phyloP scores from a whole-genome alignment of 2,329 filamentous ascomycete species.

The Scedosporium minutisporum region DNA sequence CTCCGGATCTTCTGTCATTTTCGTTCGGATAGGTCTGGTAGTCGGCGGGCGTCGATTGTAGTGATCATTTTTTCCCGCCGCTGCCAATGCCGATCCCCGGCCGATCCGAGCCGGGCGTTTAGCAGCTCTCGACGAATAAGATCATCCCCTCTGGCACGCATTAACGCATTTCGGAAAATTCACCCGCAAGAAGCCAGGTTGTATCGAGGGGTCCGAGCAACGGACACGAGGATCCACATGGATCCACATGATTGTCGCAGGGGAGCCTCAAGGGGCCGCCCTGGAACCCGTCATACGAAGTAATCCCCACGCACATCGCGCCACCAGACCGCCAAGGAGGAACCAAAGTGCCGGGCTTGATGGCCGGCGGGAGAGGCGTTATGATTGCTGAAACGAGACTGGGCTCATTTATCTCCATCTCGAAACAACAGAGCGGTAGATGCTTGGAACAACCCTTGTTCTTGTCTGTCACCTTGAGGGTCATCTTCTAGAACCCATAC shows the following conservation, averaged over 20 bases:
- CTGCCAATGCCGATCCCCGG: not conserved
- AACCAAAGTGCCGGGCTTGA: no score
- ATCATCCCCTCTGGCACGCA: not conserved
- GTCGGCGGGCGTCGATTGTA: not conserved
- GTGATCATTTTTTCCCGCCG: not conserved
- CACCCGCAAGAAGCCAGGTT: not conserved
- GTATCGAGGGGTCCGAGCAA: no score
- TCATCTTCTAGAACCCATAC: no score
- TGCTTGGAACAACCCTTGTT: no score
- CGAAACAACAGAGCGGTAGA: no score
- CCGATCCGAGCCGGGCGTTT: not conserved
- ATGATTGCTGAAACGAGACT: no score
- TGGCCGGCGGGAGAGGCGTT: no score
- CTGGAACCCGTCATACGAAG: not conserved
- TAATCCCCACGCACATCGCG: not conserved
- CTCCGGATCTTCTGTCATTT: not conserved
- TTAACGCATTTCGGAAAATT: not conserved
- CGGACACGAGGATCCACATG: not conserved
- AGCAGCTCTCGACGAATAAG: not conserved
- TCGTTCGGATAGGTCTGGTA: not conserved
- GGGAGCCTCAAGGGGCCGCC: not conserved
- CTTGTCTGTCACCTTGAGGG: no score
- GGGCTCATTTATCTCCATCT: no score
- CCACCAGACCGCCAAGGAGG: not conserved
- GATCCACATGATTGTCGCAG: not conserved